phyloP scores from a whole-genome alignment of 2,329 filamentous ascomycete genomes.

The Diaporthe helianthi region DNA sequence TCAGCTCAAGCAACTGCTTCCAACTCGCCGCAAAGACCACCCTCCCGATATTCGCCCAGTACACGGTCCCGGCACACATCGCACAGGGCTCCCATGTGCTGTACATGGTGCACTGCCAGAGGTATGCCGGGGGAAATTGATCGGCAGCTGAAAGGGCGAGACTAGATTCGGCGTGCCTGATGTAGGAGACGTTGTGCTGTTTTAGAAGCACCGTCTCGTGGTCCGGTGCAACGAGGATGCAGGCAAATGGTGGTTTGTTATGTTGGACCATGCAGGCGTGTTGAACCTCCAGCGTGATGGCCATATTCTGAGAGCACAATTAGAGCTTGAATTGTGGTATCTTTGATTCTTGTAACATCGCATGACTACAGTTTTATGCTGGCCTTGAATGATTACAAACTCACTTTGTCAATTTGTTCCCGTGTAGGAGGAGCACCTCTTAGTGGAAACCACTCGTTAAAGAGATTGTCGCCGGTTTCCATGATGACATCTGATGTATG shows the following conservation, averaged over 20 bases:
- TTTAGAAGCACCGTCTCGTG: slow-evolving; percentile 14
- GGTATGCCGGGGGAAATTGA: neutral
- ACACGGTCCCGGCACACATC: neutral
- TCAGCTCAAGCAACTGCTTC: neutral
- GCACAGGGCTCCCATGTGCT: slow-evolving; percentile 13
- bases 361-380: neutral
- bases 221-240: slow-evolving; percentile 7
- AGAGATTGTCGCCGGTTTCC: neutral
- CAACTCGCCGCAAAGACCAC: neutral
- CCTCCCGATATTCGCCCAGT: slow-evolving; percentile 18
- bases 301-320: neutral
- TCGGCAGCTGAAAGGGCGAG: slow-evolving; percentile 9
- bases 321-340: neutral
- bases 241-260: slow-evolving; percentile 1
- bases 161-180: slow-evolving; percentile 11
- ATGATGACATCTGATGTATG: neutral
- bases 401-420: slow-evolving; percentile 4
- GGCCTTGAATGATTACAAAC: neutral
- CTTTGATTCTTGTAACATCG: too few species aligned
- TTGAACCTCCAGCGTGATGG: neutral
- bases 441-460: neutral
- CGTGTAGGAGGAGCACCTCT: neutral
- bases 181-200: slow-evolving; percentile 12
- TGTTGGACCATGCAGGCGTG: slow-evolving; percentile 1
- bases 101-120: slow-evolving; percentile 18